Evolutionary conservation across 768 basidiomycete genomes (phyloP).

Genomic region (Suillus subalutaceus): DNA sequence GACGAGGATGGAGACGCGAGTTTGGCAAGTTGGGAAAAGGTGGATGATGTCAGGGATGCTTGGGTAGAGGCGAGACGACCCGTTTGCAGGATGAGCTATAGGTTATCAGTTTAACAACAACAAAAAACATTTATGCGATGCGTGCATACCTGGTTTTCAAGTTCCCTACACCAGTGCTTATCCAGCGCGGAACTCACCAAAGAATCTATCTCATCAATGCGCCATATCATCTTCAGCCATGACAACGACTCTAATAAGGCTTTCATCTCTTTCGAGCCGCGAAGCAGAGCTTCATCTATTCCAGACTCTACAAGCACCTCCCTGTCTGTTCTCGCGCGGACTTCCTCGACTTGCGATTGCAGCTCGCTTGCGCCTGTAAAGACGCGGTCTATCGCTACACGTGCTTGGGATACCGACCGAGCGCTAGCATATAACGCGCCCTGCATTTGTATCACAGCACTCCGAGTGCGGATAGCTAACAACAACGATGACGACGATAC

Average conservation of each 20-base stretch:
- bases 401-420: slow-evolving; percentile 31
- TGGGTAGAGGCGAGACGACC: slow-evolving; percentile 59
- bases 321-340: slow-evolving; percentile 35
- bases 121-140: neutral
- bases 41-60: slow-evolving; percentile 41
- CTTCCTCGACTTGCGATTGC: slow-evolving; percentile 41
- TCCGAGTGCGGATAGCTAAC: slow-evolving; percentile 36
- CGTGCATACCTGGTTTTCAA: slow-evolving; percentile 52
- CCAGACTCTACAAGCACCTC: slow-evolving; percentile 42
- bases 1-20: slow-evolving; percentile 35
- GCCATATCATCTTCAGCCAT: slow-evolving; percentile 44
- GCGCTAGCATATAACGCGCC: slow-evolving; percentile 44
- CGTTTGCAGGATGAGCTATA: slow-evolving; percentile 66
- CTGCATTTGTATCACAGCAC: slow-evolving; percentile 41
- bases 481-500: slow-evolving; percentile 5
- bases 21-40: slow-evolving; percentile 42
- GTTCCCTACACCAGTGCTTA: slow-evolving; percentile 42
- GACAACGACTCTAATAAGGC: slow-evolving; percentile 34
- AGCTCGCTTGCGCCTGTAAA: slow-evolving; percentile 40
- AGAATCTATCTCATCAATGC: slow-evolving; percentile 42
- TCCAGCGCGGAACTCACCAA: slow-evolving; percentile 36
- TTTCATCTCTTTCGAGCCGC: slow-evolving; percentile 33
- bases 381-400: slow-evolving; percentile 39
- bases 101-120: neutral
- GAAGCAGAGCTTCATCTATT: slow-evolving; percentile 29